Conservation (phyloP, 768 basidiomycete species). For the Termitomyces sp. region DNA sequence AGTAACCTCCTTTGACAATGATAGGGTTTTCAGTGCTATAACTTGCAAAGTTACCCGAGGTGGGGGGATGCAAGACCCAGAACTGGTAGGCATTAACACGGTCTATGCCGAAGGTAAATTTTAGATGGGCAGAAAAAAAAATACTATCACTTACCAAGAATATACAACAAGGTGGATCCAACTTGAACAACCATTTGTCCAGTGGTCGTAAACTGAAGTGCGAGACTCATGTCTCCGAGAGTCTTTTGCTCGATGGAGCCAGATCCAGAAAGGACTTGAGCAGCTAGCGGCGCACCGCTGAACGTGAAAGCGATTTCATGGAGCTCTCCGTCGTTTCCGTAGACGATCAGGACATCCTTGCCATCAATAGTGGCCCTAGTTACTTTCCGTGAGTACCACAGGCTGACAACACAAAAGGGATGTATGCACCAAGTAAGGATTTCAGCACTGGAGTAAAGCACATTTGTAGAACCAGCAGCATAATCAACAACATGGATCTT, state of each 20-base stretch:
- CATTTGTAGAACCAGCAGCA: constrained; percentile 38
- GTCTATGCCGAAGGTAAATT: constrained; percentile 28
- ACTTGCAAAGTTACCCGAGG: constrained; percentile 33
- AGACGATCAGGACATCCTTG: constrained; percentile 46
- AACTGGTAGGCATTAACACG: constrained; percentile 49
- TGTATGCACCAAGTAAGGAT: constrained; percentile 43
- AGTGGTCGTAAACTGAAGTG: constrained; percentile 43
- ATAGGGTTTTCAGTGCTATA: constrained; percentile 43
- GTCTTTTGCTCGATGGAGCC: constrained; percentile 34
- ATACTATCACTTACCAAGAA: constrained; percentile 34
- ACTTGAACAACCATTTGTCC: constrained; percentile 48
- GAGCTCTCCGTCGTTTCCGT: constrained; percentile 45
- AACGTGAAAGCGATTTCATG: constrained; percentile 51
- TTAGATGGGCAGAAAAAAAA: background rate
- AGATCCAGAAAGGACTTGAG: constrained; percentile 34
- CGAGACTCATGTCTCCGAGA: constrained; percentile 34
- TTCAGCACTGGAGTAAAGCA: constrained; percentile 50
- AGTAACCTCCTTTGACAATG: constrained; percentile 48
- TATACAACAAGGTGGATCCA: constrained; percentile 41
- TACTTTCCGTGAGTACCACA: background rate
- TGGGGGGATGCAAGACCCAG: constrained; percentile 47
- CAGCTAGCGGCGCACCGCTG: constrained; percentile 23
- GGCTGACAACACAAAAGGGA: background rate
- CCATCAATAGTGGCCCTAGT: constrained; percentile 47
- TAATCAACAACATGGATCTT: constrained; percentile 54